Conservation (phyloP, 352 stramenopile species). For the Phytophthora ohioensis region DNA sequence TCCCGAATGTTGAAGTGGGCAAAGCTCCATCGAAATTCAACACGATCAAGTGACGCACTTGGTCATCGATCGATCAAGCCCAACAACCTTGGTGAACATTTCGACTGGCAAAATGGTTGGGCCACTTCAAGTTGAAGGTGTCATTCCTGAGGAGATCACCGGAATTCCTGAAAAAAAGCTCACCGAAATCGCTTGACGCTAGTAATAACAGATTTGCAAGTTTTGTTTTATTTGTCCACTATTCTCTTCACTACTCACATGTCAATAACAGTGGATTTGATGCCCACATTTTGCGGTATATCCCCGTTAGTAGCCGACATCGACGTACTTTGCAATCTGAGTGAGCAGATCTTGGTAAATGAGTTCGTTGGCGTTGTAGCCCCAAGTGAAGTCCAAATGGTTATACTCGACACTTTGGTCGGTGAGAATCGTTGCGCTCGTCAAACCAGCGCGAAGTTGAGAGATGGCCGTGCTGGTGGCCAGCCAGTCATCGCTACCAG, state of each 20-base stretch:
- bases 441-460: conserved; percentile 56
- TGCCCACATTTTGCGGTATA: neutral
- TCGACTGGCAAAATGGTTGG: too few species aligned
- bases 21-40: conserved; percentile 34
- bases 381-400: conserved; percentile 80
- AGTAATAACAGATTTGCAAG: neutral
- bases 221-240: too few species aligned
- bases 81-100: too few species aligned
- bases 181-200: neutral
- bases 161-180: neutral
- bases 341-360: conserved; percentile 67
- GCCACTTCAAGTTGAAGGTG: conserved; percentile 5
- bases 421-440: conserved; percentile 55
- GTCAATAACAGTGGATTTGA: neutral
- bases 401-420: conserved; percentile 63
- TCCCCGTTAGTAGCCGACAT: conserved; percentile 51
- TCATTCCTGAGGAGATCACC: neutral
- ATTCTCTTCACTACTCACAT: too few species aligned
- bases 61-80: too few species aligned
- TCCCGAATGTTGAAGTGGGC: conserved; percentile 19
- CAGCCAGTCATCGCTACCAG: conserved; percentile 59
- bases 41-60: conserved; percentile 12
- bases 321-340: conserved; percentile 65
- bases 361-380: conserved; percentile 58
- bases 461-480: conserved; percentile 52